Base-by-base conservation (phyloP, 2,329 filamentous ascomycete genomes). In the Ambrosiella cleistominuta region DNA sequence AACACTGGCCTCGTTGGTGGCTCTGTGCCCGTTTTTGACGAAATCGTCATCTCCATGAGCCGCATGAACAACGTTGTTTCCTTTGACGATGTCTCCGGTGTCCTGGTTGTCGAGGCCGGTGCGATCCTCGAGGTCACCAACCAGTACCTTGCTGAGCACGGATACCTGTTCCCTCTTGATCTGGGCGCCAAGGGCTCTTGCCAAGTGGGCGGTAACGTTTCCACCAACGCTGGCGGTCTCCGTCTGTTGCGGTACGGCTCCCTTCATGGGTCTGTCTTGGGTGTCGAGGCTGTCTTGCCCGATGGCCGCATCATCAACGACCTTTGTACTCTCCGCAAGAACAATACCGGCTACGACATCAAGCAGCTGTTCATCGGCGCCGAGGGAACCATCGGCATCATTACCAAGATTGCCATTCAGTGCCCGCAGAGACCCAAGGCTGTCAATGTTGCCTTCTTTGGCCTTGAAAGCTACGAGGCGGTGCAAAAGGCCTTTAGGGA, bases 151-250 rank as follows among this genome's bases (percentile, higher is more conserved):
- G 87, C 86, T 4, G 81, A 94, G 69, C 82, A 80, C 64, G 82
- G 83, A 54, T 84, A 96, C 72, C 85, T 98, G 65, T 98, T 97
- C 73, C 93, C 93, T 17, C 77, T 98, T 51, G 94, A 98, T 68
- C 80, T 98, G n/a, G 94, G 91, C 57, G 93, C 93, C 12, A 98
- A 98, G 73, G 93, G 93, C 1, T 95, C 88, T 6, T 97, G 93
- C 70, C 90, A 97, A 61, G 85, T 98, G 62, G 93, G 94, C 64
- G 93, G 93, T 55, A 98, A 97, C 68, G 84, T 98, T 7, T 84
- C 93, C 4, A 96, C 93, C 36, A 98, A 98, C 66, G 93, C 94
- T 15, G 93, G 93, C 61, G 93, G 93, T 8, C 75, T 98, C 62
- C 81, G 93, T 58, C 75, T 98, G 39, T 76, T 98, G 56, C 81